Base-by-base conservation (phyloP, 805 yeast species). In the Teunomyces aglyptinius region DNA sequence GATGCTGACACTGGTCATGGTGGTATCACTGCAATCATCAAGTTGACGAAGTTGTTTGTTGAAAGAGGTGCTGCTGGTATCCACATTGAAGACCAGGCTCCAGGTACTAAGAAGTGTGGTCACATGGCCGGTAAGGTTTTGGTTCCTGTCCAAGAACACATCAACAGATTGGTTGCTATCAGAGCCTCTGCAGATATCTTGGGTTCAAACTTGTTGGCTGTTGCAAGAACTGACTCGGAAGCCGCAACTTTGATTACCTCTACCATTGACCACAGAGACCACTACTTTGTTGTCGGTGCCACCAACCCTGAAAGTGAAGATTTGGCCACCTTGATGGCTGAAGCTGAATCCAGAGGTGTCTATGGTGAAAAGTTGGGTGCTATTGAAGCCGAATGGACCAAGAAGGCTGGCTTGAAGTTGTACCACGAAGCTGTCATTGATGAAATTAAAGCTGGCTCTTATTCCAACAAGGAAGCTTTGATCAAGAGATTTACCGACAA, bases 1-100 rank as follows among this genome's bases (percentile, higher is more conserved):
- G 99, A 92, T 67, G 99, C 92, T 56, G 99, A 92, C 72, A 94
- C 98, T 48, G 99, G 99, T 58, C 98, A 92, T 68, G 99, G 99
- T 72, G 98, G 99, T 66, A 79, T 90, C 59, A 91, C 98, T 49
- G 98, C 98, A 47, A 89, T 89, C 57, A 86, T 90, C 74, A 92
- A 92, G 74, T 81, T 92, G 67, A 90, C 97, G 61, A 92, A 92
- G 76, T 78, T 92, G 83, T 92, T 92, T 65, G 88, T 92, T 59
- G 98, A 92, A 76, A 83, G 95, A 61, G 98, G 98, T 70, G 99
- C 98, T 47, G 97, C 98, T 49, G 98, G 98, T 64, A 90, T 92
- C 61, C 99, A 92, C 68, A 90, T 92, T 66, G 99, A 92, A 75
- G 98, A 92, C 72, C 98, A 92, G 78, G 97, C 97, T 46, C 96